A percentile compares a stretch with the other conserved stretches of the same genome.
Conservation (phyloP, 2,329 filamentous ascomycete genomes). For the Cladosporium sp. region DNA sequence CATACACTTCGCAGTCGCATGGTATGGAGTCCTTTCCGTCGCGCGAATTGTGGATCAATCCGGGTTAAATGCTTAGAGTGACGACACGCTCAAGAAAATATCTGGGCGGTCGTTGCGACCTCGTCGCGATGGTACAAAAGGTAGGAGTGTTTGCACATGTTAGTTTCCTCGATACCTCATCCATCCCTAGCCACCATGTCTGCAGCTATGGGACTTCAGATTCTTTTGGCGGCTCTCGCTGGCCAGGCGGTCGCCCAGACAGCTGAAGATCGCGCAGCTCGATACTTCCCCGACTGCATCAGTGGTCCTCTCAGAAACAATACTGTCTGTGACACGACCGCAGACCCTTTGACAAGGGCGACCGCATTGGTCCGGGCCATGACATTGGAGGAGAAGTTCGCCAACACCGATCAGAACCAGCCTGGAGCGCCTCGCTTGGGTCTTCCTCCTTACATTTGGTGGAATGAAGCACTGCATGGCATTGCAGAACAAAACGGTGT, state of each 20-base stretch:
- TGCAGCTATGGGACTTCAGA: slow-evolving; percentile 7
- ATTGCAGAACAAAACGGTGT: slow-evolving; percentile 49
- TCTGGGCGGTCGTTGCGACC: neutral
- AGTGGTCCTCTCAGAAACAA: slow-evolving; percentile 49
- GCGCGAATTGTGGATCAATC: neutral
- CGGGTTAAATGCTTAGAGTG: slow-evolving; percentile 7
- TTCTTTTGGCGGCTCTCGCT: slow-evolving; percentile 9
- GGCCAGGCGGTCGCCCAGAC: slow-evolving; percentile 7
- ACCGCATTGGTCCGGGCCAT: slow-evolving; percentile 49
- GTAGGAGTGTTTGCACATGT: neutral
- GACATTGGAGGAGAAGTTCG: slow-evolving; percentile 51
- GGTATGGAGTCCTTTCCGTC: neutral
- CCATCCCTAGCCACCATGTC: slow-evolving; percentile 4
- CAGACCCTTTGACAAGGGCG: slow-evolving; percentile 28
- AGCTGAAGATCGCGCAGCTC: slow-evolving; percentile 1
- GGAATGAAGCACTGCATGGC: slow-evolving; percentile 61
- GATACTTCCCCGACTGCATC: slow-evolving; percentile 46
- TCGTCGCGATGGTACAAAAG: neutral
- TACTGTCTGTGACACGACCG: slow-evolving; percentile 44
- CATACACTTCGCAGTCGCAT: neutral
- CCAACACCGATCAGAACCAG: slow-evolving; percentile 46
- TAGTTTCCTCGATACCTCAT: neutral
- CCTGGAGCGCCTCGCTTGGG: slow-evolving; percentile 54
- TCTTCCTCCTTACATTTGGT: slow-evolving; percentile 57
- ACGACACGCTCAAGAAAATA: slow-evolving; percentile 1